Percentiles rank a stretch among this genome's conserved stretches.
Conservation (phyloP, 2,329 filamentous ascomycete genomes). For the Pseudogymnoascus pannorum region DNA sequence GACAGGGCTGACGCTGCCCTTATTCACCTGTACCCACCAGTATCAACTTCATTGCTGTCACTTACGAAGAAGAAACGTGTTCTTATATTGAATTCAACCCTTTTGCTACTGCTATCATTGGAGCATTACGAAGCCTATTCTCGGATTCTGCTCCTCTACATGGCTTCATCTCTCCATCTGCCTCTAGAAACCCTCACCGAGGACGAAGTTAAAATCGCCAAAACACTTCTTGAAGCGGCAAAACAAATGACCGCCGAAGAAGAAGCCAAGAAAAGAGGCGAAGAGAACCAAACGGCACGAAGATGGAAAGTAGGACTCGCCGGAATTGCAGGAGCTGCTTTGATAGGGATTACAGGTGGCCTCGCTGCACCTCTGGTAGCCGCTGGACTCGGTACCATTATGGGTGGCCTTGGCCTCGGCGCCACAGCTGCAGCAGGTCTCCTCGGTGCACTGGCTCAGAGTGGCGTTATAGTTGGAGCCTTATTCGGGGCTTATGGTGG, state of each 20-base stretch:
- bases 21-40: constrained; percentile 47
- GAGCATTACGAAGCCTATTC: constrained; percentile 72
- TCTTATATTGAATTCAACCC: constrained; percentile 62
- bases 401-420: constrained; percentile 69
- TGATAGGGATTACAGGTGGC: constrained; percentile 66
- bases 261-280: constrained; percentile 65
- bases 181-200: constrained; percentile 56
- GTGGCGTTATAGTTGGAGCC: constrained; percentile 69
- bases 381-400: constrained; percentile 71
- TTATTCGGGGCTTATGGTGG: constrained; percentile 89
- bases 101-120: constrained; percentile 67
- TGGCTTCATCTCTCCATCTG: constrained; percentile 65
- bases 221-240: constrained; percentile 67
- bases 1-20: constrained; percentile 43
- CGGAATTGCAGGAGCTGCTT: constrained; percentile 72
- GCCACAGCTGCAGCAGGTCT: constrained; percentile 68
- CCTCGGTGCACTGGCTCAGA: constrained; percentile 73
- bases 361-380: constrained; percentile 70
- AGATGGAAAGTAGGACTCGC: constrained; percentile 91
- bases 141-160: constrained; percentile 60
- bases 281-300: constrained; percentile 61
- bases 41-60: constrained; percentile 52
- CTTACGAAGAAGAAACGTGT: constrained; percentile 54
- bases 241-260: constrained; percentile 60
- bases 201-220: constrained; percentile 69